Conservation (phyloP, 495 filamentous ascomycete species). For the Gamarada debralockiae region DNA sequence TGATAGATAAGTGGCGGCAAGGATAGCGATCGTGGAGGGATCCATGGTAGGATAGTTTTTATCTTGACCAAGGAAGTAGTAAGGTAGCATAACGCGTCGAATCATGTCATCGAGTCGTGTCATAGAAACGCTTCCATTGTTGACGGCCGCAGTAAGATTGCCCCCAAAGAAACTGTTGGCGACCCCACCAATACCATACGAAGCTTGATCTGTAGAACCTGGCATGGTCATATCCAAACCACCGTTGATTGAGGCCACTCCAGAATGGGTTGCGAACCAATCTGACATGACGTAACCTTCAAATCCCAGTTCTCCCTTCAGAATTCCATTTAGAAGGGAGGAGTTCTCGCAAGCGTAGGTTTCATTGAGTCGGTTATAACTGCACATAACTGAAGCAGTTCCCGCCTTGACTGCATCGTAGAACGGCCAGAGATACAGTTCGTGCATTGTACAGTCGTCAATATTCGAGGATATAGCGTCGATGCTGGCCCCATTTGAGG, state of each 20-base stretch:
- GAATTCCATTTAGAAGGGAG: slow-evolving; percentile 72
- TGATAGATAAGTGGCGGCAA: slow-evolving; percentile 77
- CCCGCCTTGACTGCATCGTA: slow-evolving; percentile 72
- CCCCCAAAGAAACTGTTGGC: slow-evolving; percentile 70
- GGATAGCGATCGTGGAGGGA: slow-evolving; percentile 74
- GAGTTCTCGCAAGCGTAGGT: slow-evolving; percentile 68
- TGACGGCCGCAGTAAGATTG: slow-evolving; percentile 79
- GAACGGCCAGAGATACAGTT: slow-evolving; percentile 89
- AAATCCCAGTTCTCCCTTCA: slow-evolving; percentile 90
- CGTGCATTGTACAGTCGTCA: slow-evolving; percentile 94
- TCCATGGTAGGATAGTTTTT: no score
- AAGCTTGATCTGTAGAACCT: slow-evolving; percentile 6
- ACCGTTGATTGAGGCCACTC: slow-evolving; percentile 74
- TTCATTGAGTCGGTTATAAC: slow-evolving; percentile 84
- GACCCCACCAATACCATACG: no score
- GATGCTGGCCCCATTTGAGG: slow-evolving; percentile 15
- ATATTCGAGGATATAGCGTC: slow-evolving; percentile 75
- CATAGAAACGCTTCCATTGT: slow-evolving; percentile 89
- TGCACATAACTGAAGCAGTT: slow-evolving; percentile 80
- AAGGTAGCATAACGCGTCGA: slow-evolving; percentile 86
- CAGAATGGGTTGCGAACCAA: slow-evolving; percentile 84
- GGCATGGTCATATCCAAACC: slow-evolving; percentile 72
- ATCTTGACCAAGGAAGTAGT: slow-evolving; percentile 81
- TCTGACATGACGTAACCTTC: slow-evolving; percentile 94
- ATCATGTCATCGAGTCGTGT: slow-evolving; percentile 93